A percentile compares a stretch with the other conserved stretches of the same genome.
phyloP scores from a whole-genome alignment of 2,329 filamentous ascomycete genomes.

The Clarireedia sp. region DNA sequence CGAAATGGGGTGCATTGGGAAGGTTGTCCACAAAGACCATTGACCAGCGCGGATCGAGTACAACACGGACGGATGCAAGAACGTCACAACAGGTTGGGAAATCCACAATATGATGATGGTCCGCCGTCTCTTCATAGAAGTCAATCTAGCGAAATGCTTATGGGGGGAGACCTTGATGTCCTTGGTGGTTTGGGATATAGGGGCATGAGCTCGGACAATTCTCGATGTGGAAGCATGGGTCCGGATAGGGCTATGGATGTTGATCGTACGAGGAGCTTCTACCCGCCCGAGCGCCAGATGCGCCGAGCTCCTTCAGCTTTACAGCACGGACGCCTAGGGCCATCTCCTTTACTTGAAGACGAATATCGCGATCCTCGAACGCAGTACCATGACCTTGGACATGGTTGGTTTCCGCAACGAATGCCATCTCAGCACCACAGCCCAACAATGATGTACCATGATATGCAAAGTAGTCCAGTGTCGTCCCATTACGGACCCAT shows the following conservation, averaged over 20 bases:
- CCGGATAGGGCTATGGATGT: background rate
- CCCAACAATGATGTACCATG: constrained; percentile 1
- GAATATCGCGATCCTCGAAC: background rate
- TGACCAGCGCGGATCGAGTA: background rate
- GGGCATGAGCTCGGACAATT: background rate
- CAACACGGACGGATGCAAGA: background rate
- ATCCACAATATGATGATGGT: background rate
- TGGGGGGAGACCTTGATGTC: background rate
- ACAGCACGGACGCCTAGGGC: background rate
- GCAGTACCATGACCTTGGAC: constrained; percentile 3
- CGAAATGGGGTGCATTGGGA: constrained; percentile 6
- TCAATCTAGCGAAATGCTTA: background rate
- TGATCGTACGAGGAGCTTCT: background rate
- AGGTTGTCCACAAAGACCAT: background rate
- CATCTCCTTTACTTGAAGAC: background rate
- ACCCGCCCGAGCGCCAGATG: background rate
- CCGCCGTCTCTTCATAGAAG: background rate
- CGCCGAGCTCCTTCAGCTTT: background rate
- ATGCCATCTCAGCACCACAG: background rate
- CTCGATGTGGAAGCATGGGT: background rate
- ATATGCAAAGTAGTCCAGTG: background rate
- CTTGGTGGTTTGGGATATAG: background rate
- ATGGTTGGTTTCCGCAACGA: background rate
- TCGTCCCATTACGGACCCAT: constrained; percentile 5
- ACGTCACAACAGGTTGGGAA: background rate